Evolutionary conservation across 495 filamentous ascomycete species (phyloP).

Genomic region (Rhizodiscina lignyota): DNA sequence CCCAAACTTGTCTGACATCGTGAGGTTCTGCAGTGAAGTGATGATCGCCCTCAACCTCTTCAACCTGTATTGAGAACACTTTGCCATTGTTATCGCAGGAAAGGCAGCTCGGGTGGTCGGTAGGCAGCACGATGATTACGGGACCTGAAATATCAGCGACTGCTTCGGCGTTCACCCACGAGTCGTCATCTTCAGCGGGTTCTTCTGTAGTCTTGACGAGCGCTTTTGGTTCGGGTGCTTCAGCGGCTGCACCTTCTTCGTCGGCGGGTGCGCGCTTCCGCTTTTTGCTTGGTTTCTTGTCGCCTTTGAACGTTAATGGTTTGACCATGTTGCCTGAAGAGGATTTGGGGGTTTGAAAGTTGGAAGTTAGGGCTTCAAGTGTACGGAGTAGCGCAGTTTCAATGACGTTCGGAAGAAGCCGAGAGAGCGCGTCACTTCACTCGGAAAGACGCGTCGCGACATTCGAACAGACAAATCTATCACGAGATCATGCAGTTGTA

Average conservation of each 20-base stretch:
- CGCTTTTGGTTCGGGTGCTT: conserved; percentile 21
- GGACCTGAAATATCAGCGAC: conserved; percentile 67
- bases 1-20: conserved; percentile 89
- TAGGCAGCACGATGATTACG: conserved; percentile 63
- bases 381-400: no score
- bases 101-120: conserved; percentile 47
- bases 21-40: conserved; percentile 67
- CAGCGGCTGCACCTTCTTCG: conserved; percentile 19
- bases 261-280: conserved; percentile 64
- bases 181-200: conserved; percentile 46
- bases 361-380: no score
- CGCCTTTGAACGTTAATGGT: conserved; percentile 85
- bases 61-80: conserved; percentile 61
- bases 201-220: conserved; percentile 14
- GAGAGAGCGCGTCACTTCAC: no score
- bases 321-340: conserved; percentile 62
- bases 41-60: conserved; percentile 68
- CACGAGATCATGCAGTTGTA: no score
- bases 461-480: no score
- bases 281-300: conserved; percentile 76
- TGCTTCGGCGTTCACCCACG: conserved; percentile 77
- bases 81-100: conserved; percentile 73
- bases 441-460: no score
- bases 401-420: no score
- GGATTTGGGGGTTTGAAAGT: no score